Evolutionary conservation across 306 rosid species (phyloP), one percentile per base, ranked within the genome.

Genomic region (Pterocarpus santalinus): DNA sequence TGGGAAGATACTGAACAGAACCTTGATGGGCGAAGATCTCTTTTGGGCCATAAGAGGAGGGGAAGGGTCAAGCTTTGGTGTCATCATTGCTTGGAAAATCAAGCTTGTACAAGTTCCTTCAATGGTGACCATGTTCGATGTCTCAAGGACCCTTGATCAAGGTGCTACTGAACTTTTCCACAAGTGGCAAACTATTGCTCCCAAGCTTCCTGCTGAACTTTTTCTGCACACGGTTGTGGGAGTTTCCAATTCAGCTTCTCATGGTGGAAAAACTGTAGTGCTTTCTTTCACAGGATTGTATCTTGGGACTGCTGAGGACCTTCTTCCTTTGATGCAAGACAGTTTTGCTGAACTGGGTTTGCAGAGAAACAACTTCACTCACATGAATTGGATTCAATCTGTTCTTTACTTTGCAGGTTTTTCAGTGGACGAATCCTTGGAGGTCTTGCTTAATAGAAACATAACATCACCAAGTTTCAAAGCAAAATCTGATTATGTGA

Each of bases 1-100:
- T 7, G 88, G 88, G 5, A 85, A 34, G 11, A 32, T 77, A 32
- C 32, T 81, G 60, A 74, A 85, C 5, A 78, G 85, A 60, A 8
- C 71, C 17, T 1, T 13, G 7, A 85, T 85, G 88, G 88, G 85
- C 1, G 88, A 81, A 51, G 85, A 85, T 81, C 64, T 85, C 0
- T 81, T 85, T 41, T 81, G 88, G 85, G 83, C 86, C 16, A 66
- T 85, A 47, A 79, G 78, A 77, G 88, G 85, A 57, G 88, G 88
- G 0, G 88, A 83, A 65, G 88, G 88, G 3, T 52, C 81, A 38
- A 81, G 81, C 70, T 77, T 85, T 61, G 85, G 88, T 2, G 65
- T 81, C 16, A 77, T 85, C 4, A 67, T 76, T 10, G 49, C 85
- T 14, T 81, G 85, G 85, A 77, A 76, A 55, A 75, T 85, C 4